Evolutionary conservation across 2,329 filamentous ascomycete species (phyloP), one percentile per base, ranked within the genome.

Genomic region (Ophiosphaerella korrae): DNA sequence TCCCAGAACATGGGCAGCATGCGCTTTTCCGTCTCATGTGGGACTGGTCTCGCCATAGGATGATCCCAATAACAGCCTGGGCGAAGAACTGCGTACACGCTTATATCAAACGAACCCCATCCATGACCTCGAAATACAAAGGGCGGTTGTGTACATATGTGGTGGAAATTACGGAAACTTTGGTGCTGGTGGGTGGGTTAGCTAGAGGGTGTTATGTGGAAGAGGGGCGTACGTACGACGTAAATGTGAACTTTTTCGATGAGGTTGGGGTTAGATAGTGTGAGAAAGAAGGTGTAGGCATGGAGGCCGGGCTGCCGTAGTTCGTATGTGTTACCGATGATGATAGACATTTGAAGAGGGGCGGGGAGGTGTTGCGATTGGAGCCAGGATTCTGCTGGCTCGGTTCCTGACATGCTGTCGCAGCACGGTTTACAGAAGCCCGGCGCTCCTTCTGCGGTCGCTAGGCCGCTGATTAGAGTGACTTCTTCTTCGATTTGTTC

Each of bases 31-130:
- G 21, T 18, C 31, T 34, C 41, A 21, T 23, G 29, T 6, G 41
- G 41, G 5, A 43, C 41, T 4, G 29, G 41, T 11, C 41, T 29
- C 16, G 41, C 29, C 14, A 34, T 21, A 7, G 14, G 41, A 23
- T 35, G 31, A 35, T 43, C 41, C 41, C 41, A 43, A 14, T 34
- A 43, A 18, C 41, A 34, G 9, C 41, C 41, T 18, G 7, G 14
- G 3, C 31, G 16, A 18, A 43, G 31, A 14, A 43, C 41, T 12
- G 24, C 14, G 18, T 43, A 43, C 12, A 21, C 41, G 18, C 41
- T 43, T 29, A 43, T 43, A 14, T 34, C 31, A 13, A 43, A 43
- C 14, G 29, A 34, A 16, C 41, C 41, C 41, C 41, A 43, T 13
- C 41, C 41, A 4, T 31, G 31, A 6, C 41, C 41, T 9, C 21